Conservation (phyloP, 2,329 filamentous ascomycete species). For the Teratosphaeria pseudoeucalypti region DNA sequence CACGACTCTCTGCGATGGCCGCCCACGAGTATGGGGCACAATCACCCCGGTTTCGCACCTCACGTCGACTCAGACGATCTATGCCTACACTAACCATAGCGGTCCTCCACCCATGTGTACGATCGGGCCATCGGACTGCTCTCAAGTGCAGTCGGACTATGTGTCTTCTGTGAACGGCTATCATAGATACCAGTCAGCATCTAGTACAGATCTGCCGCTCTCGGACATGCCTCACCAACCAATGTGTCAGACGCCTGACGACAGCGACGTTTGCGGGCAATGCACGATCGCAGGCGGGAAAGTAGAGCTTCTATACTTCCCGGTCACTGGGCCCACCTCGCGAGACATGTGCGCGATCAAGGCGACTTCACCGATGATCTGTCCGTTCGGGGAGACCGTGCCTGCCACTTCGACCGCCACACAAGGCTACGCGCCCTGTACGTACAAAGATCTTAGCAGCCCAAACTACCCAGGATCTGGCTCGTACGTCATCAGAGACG, state of each 20-base stretch:
- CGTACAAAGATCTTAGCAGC: constrained; percentile 10
- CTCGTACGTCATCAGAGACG: constrained; percentile 9
- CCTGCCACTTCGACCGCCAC: constrained; percentile 17
- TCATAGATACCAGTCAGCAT: neutral
- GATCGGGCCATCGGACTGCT: constrained; percentile 19
- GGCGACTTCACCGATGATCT: constrained; percentile 15
- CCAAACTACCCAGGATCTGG: constrained; percentile 5
- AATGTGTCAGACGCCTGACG: constrained; percentile 8
- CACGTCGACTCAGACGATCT: constrained; percentile 7
- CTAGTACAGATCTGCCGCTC: neutral
- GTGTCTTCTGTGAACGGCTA: constrained; percentile 7
- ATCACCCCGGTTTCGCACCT: constrained; percentile 16
- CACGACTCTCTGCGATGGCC: constrained; percentile 22
- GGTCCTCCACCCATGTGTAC: constrained; percentile 15
- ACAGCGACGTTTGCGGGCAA: constrained; percentile 14
- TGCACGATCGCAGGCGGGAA: constrained; percentile 23
- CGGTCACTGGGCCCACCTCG: constrained; percentile 13
- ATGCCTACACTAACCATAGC: neutral
- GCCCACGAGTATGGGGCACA: constrained; percentile 13
- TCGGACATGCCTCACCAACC: neutral
- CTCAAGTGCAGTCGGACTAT: constrained; percentile 19
- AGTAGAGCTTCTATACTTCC: constrained; percentile 23
- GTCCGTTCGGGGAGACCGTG: constrained; percentile 14
- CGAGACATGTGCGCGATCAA: constrained; percentile 22
- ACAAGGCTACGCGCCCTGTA: neutral